Evolutionary conservation across 345 rosid genomes (phyloP).

Genomic region (Xanthoceras sorbifolium): DNA sequence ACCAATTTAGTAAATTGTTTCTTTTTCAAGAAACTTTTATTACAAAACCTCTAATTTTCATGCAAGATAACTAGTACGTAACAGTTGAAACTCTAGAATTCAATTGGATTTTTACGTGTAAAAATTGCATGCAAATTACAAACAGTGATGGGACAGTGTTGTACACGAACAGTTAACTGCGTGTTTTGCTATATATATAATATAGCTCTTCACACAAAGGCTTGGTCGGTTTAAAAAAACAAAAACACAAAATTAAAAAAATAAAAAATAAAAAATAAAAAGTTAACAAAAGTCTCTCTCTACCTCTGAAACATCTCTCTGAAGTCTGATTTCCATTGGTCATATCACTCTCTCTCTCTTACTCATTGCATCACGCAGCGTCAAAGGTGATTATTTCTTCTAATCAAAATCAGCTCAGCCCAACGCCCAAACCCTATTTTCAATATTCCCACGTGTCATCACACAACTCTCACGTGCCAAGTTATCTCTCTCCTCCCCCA

Average conservation of each 20-base stretch:
- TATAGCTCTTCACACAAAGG: background rate
- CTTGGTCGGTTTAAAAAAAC: background rate
- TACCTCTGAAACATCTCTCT: background rate
- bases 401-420: background rate
- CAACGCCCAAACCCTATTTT: background rate
- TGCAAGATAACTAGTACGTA: conserved; percentile 11
- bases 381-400: conserved; percentile 12
- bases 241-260: background rate
- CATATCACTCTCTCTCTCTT: conserved; percentile 16
- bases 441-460: conserved; percentile 32
- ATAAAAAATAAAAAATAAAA: background rate
- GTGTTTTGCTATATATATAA: background rate
- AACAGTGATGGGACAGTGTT: conserved; percentile 10
- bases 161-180: conserved; percentile 20
- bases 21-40: background rate
- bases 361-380: conserved; percentile 16
- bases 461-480: conserved; percentile 23
- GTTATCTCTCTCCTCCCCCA: background rate
- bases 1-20: background rate
- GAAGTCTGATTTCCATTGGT: conserved; percentile 1
- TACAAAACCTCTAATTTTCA: background rate
- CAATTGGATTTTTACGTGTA: conserved; percentile 12
- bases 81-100: background rate
- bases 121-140: conserved; percentile 32
- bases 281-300: background rate